Evolutionary conservation across 306 rosid genomes (phyloP).

Genomic region (Prunus campanulata): DNA sequence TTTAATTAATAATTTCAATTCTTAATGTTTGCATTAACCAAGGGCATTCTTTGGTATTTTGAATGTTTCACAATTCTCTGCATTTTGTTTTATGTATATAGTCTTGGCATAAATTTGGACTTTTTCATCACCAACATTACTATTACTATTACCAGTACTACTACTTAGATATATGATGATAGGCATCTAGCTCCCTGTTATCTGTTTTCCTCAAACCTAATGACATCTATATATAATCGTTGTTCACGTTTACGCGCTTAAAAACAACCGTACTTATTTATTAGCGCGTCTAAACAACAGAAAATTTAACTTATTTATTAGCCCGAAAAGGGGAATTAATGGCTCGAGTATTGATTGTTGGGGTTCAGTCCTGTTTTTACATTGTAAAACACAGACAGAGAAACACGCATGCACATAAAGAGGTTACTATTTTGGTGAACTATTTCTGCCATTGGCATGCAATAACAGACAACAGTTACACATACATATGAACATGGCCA

Average conservation of each 20-base stretch:
- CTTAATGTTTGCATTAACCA: too few species aligned
- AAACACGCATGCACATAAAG: background rate
- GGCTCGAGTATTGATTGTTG: background rate
- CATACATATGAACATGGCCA: background rate
- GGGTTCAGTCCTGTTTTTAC: background rate
- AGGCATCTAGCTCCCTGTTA: background rate
- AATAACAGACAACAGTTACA: background rate
- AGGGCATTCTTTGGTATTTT: too few species aligned
- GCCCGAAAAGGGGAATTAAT: background rate
- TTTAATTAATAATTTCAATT: too few species aligned
- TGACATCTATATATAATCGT: too few species aligned
- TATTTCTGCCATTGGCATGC: background rate
- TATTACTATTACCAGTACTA: too few species aligned
- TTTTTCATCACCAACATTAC: background rate
- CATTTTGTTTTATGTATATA: background rate
- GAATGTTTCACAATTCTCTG: too few species aligned
- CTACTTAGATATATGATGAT: too few species aligned
- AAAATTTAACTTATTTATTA: too few species aligned
- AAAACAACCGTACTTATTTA: too few species aligned
- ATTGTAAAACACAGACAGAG: background rate
- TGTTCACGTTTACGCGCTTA: too few species aligned
- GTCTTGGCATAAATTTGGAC: background rate
- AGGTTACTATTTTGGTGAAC: background rate
- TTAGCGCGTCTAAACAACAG: too few species aligned
- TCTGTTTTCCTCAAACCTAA: too few species aligned